Base-by-base conservation (phyloP, 257 asterid species). In the Scutellaria baicalensis region DNA sequence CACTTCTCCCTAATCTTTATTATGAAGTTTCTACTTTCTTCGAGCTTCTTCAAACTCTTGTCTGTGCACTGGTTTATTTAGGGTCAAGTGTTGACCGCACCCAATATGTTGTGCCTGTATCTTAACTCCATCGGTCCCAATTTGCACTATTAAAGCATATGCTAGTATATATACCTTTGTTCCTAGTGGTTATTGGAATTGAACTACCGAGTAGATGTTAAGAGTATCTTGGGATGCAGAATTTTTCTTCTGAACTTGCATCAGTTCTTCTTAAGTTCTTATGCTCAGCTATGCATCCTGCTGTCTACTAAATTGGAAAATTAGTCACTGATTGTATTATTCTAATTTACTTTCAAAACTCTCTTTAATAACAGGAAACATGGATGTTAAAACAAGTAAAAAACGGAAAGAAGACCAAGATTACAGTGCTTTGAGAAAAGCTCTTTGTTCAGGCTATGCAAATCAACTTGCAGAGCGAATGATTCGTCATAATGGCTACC, bases 381-480 rank as follows among this genome's bases (percentile, higher is more conserved):
- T 83, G 80, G 93, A 89, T 51, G 84, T 89, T 43, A 87, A 79
- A 83, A 78, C 81, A 64, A 86, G 90, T 64, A 84, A 65, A 77
- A 88, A 80, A 43, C 62, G 78, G 75, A 88, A 77, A 80, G 84
- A 81, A 48, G 77, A 81, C 66, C 82, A 72, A 59, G 93, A 91
- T 40, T 94, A 88, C 71, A 81, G 79, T 79, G 80, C 75, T 64
- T 81, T 94, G 86, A 86, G 97, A 79, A 89, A 86, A 78, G 88
- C 99, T 63, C 83, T 94, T 56, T 94, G 95, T 78, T 75, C 87
- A 36, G 99, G 99, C 48, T 89, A 83, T 35, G 93, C 92, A 69
- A 89, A 86, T 80, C 97, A 94, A 84, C 94, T 91, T 65, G 99
- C 93, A 27, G 97, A 94, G 83, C 76, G 99, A 62, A 91, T 87